These are phyloP conservation scores for Mucor sp. DNA, from an alignment of 371 early-diverging fungal genomes.

Conservation along the genomic window DNA sequence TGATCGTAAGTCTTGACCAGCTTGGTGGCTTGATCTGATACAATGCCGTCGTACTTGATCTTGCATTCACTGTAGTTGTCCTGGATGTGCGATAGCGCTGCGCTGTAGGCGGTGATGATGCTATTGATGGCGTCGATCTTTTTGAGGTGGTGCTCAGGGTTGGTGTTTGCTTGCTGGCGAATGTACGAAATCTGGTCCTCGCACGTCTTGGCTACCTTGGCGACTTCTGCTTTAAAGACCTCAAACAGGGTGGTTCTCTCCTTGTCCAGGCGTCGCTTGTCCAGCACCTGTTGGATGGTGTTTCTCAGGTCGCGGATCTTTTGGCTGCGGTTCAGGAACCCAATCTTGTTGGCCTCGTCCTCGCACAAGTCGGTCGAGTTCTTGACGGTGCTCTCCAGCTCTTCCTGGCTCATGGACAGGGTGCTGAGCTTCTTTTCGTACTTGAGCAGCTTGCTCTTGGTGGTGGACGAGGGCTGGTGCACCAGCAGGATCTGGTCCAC, in stretches of 20 bases:
- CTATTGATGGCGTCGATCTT: constrained; percentile 36
- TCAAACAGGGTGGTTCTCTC: constrained; percentile 27
- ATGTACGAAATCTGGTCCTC: constrained; percentile 45
- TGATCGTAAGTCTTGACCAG: constrained; percentile 24
- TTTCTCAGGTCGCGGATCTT: constrained; percentile 1
- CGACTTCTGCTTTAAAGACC: constrained; percentile 19
- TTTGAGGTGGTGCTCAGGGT: constrained; percentile 42
- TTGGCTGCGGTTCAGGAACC: constrained; percentile 22
- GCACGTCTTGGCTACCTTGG: constrained; percentile 27
- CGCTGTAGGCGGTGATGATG: constrained; percentile 36
- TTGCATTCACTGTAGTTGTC: constrained; percentile 35
- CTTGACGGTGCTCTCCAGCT: constrained; percentile 22
- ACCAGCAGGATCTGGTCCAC: constrained; percentile 6
- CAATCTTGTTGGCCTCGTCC: constrained; percentile 18
- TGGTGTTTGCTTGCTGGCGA: constrained; percentile 38
- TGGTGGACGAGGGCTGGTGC: background rate
- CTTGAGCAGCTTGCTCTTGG: constrained; percentile 19
- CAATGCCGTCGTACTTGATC: constrained; percentile 27
- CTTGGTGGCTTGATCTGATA: constrained; percentile 29
- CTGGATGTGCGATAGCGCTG: constrained; percentile 30
- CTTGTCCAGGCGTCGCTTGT: constrained; percentile 25
- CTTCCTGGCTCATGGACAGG: constrained; percentile 18
- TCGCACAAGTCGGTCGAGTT: constrained; percentile 16
- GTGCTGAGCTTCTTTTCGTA: constrained; percentile 16
- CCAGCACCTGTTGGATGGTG: constrained; percentile 17